Evolutionary conservation across 768 basidiomycete genomes (phyloP), one percentile per base, ranked within the genome.

Genomic region (Jaapia argillacea): DNA sequence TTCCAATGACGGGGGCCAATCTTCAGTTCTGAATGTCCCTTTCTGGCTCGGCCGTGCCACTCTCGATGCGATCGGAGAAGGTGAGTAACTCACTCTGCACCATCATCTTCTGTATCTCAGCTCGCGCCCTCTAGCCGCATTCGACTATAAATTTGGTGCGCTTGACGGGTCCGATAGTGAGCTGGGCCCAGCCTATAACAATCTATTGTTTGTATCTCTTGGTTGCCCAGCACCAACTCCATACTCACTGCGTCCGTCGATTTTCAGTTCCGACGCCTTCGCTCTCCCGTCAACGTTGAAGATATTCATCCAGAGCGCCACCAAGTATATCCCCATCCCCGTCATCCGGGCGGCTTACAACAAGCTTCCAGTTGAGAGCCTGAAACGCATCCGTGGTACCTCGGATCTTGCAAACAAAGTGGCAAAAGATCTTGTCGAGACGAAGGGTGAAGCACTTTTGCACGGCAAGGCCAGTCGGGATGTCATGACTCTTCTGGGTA

Each of bases 21-120:
- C 48, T 23, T 54, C 18, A 12, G 49, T 54, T 5, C 14, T 64
- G 2, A 42, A 65, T 41, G 26, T 64, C 4, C 35, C 51, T 27
- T 0, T 26, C 5, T 62, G 61, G 64, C 40, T 64, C 4, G 68
- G 71, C 22, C 67, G 68, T 3, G 68, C 68, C 2, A 67, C 71
- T 5, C 48, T 76, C 42, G 75, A 75, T 56, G 66, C 71, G 12
- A 69, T 76, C 43, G 75, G 71, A 5, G 61, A 67, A 54, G 71
- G 74, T 71, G 55, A 5, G 42, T 26, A 23, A 22, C 1, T 13
- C 2, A 14, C 23, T 25, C 16, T 28, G 14, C 14, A 4, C 5
- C 41, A 20, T 6, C 10, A 25, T n/a, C 3, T 3, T 23, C 31
- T 12, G 44, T 13, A 18, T 24, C 16, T 16, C 23, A 23, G 12